A percentile compares a stretch with the other conserved stretches of the same genome.
These are phyloP conservation scores for Gleditsia sinensis DNA, from an alignment of 306 rosid species.

Conservation along the genomic window DNA sequence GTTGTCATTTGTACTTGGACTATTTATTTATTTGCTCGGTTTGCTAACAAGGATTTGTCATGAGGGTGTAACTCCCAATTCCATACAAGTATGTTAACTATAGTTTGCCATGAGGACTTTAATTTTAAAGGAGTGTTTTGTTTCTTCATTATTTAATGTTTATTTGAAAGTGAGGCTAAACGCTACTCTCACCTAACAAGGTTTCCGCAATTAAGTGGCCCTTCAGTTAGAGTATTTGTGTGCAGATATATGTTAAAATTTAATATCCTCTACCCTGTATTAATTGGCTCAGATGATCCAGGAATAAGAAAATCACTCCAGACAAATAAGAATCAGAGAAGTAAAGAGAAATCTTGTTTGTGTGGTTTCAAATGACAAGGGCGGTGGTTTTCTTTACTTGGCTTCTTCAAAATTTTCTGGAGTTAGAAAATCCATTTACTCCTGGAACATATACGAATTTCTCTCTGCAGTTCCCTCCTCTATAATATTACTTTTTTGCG, in stretches of 20 bases:
- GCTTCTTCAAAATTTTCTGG: background rate
- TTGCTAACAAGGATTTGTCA: background rate
- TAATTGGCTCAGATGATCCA: background rate
- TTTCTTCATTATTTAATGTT: background rate
- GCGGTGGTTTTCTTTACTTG: background rate
- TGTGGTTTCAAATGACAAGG: background rate
- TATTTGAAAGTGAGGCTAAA: background rate
- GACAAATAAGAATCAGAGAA: background rate
- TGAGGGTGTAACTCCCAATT: background rate
- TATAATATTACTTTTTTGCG: background rate
- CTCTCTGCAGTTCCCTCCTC: background rate
- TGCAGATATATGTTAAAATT: too few relatives aligned
- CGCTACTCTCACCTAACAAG: background rate
- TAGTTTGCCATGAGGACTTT: background rate
- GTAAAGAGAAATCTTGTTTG: background rate
- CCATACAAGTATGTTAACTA: background rate
- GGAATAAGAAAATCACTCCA: background rate
- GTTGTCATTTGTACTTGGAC: background rate
- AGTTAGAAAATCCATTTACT: background rate
- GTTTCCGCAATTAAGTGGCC: background rate
- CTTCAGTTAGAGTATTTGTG: background rate
- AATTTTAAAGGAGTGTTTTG: background rate
- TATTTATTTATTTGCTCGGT: slow-evolving; percentile 4
- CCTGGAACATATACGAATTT: background rate
- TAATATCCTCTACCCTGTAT: background rate